Evolutionary conservation across 208 protist species (phyloP).

Genomic region (Crithidia fasciculata): DNA sequence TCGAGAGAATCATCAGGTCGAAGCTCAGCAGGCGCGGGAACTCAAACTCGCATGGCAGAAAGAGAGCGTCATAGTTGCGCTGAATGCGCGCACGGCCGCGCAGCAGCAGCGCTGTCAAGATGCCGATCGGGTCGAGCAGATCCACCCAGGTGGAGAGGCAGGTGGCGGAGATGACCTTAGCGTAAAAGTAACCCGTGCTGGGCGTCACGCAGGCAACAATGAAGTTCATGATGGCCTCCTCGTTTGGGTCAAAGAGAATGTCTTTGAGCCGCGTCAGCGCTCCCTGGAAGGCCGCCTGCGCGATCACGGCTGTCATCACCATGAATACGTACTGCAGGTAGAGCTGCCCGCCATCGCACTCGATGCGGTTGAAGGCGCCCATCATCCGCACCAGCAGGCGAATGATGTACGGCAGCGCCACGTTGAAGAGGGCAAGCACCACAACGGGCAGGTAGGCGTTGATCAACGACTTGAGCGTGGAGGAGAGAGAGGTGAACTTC

Average conservation of each 20-base stretch:
- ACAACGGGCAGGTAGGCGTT: constrained; percentile 73
- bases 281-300: constrained; percentile 85
- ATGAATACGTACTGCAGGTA: constrained; percentile 88
- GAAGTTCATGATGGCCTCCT: constrained; percentile 55
- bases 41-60: constrained; percentile 58
- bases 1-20: constrained; percentile 77
- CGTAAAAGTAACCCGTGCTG: constrained; percentile 82
- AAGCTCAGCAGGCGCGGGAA: constrained; percentile 68
- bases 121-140: constrained; percentile 55
- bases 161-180: constrained; percentile 71
- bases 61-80: constrained; percentile 79
- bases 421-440: constrained; percentile 75
- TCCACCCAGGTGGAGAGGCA: constrained; percentile 72
- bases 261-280: constrained; percentile 55
- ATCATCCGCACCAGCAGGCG: constrained; percentile 69
- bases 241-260: constrained; percentile 39
- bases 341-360: constrained; percentile 66
- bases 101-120: constrained; percentile 56
- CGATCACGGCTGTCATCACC: constrained; percentile 85
- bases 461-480: constrained; percentile 46
- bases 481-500: constrained; percentile 41
- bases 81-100: constrained; percentile 61
- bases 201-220: constrained; percentile 78
- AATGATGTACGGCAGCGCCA: constrained; percentile 73
- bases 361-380: constrained; percentile 68